Evolutionary conservation across 129 eudicot genomes (phyloP).

Genomic region (Centella asiatica): DNA sequence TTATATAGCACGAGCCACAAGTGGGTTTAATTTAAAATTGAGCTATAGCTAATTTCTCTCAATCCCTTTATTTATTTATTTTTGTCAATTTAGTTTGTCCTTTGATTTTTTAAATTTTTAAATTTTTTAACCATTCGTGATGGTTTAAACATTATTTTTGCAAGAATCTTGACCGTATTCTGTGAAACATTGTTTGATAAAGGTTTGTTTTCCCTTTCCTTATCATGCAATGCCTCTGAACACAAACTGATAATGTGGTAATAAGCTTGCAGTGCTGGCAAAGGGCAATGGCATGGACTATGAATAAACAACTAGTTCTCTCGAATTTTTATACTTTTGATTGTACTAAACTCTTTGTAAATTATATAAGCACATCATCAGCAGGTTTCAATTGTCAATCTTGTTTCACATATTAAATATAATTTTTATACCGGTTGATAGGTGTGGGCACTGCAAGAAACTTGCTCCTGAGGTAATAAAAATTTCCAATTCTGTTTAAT

Average conservation of each 20-base stretch:
- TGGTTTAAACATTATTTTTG: not conserved
- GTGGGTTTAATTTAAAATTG: no score
- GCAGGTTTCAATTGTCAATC: not conserved
- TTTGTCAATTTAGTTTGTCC: no score
- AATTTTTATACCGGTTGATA: constrained; percentile 16
- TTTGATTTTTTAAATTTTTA: not conserved
- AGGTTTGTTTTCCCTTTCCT: not conserved
- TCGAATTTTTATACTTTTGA: not conserved
- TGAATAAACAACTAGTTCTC: not conserved
- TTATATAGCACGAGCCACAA: no score
- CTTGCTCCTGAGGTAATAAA: constrained; percentile 74
- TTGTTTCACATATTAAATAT: not conserved
- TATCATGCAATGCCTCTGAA: not conserved
- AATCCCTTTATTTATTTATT: no score
- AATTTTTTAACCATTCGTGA: not conserved
- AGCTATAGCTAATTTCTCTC: no score
- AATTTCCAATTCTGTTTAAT: not conserved
- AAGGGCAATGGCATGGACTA: not conserved
- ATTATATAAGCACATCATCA: not conserved
- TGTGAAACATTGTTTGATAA: no score
- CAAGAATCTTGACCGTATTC: not conserved
- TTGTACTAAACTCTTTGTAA: not conserved
- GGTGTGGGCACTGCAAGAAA: constrained; percentile 94
- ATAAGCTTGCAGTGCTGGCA: not conserved
- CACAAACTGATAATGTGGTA: not conserved